These are phyloP conservation scores for Metschnikowia gelsemii DNA, from an alignment of 805 yeast species.

Conservation along the genomic window DNA sequence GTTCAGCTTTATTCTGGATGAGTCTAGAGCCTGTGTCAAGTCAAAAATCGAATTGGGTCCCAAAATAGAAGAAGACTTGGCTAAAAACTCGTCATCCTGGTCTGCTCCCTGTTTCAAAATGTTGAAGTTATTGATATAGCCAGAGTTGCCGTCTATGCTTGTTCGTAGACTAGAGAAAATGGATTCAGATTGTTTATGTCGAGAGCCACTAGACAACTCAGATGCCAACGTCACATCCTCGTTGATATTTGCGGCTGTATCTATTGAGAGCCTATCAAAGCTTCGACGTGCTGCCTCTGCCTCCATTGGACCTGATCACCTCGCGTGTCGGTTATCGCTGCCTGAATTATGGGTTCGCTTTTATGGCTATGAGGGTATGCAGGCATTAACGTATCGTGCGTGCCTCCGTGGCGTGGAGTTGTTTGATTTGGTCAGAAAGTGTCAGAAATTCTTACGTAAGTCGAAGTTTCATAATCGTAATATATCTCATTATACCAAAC, in stretches of 20 bases:
- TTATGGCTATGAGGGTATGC: slow-evolving; percentile 5
- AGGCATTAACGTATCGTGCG: slow-evolving; percentile 2
- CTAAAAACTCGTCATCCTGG: slow-evolving; percentile 20
- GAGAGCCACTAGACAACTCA: slow-evolving; percentile 16
- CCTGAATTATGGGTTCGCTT: not conserved
- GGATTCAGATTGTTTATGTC: slow-evolving; percentile 16
- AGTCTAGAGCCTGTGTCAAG: slow-evolving; percentile 61
- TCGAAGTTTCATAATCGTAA: too few species aligned
- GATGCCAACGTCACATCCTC: slow-evolving; percentile 19
- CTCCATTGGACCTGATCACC: slow-evolving; percentile 12
- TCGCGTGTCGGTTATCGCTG: not conserved
- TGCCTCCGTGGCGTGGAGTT: not conserved
- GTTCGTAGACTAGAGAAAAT: slow-evolving; percentile 19
- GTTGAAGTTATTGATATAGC: slow-evolving; percentile 16
- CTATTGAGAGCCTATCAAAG: slow-evolving; percentile 18
- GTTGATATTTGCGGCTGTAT: slow-evolving; percentile 19
- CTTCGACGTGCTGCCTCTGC: slow-evolving; percentile 13
- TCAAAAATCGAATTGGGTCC: slow-evolving; percentile 79
- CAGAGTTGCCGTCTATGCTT: slow-evolving; percentile 17
- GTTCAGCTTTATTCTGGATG: slow-evolving; percentile 36
- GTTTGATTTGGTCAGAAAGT: not conserved
- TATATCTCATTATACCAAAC: not conserved
- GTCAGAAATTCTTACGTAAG: too few species aligned
- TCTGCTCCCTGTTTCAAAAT: slow-evolving; percentile 17
- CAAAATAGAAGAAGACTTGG: slow-evolving; percentile 47